Evolutionary conservation across 345 rosid species (phyloP).

Genomic region (Pistacia integerrima): DNA sequence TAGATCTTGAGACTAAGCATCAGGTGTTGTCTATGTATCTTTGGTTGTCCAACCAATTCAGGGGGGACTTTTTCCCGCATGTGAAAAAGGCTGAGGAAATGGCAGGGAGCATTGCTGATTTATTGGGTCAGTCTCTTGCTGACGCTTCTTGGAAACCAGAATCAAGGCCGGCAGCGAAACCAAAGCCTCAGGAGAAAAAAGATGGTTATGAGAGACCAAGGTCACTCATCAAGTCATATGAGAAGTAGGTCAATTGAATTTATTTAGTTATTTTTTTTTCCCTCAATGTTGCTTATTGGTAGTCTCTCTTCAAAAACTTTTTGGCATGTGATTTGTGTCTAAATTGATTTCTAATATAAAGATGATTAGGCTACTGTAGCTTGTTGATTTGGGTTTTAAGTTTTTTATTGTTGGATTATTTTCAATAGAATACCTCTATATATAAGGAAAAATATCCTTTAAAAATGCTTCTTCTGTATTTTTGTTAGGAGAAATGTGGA

Average conservation of each 20-base stretch:
- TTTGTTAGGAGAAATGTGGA: not conserved
- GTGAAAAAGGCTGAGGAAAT: conserved; percentile 76
- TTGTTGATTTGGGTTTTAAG: not conserved
- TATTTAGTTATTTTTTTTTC: not conserved
- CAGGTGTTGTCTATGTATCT: conserved; percentile 88
- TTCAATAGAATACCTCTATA: not conserved
- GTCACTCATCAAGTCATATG: conserved; percentile 46
- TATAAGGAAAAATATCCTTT: not conserved
- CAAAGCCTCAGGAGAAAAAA: conserved; percentile 40
- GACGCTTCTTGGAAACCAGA: conserved; percentile 82
- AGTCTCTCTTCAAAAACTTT: not conserved
- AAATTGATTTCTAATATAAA: not conserved
- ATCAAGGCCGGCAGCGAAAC: conserved; percentile 50
- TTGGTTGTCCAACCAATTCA: conserved; percentile 86
- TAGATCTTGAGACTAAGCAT: conserved; percentile 86
- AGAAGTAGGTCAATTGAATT: conserved; percentile 38
- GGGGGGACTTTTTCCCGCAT: conserved; percentile 71
- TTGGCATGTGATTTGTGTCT: not conserved
- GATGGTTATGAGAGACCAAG: conserved; percentile 62
- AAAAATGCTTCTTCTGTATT: not conserved
- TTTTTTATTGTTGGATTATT: not conserved
- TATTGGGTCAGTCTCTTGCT: conserved; percentile 77
- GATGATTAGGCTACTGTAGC: not conserved
- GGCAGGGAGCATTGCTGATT: conserved; percentile 75
- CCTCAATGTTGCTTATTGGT: not conserved